Conservation (phyloP, 1,139 yeast species). For the Geotrichum phurueaensis region DNA sequence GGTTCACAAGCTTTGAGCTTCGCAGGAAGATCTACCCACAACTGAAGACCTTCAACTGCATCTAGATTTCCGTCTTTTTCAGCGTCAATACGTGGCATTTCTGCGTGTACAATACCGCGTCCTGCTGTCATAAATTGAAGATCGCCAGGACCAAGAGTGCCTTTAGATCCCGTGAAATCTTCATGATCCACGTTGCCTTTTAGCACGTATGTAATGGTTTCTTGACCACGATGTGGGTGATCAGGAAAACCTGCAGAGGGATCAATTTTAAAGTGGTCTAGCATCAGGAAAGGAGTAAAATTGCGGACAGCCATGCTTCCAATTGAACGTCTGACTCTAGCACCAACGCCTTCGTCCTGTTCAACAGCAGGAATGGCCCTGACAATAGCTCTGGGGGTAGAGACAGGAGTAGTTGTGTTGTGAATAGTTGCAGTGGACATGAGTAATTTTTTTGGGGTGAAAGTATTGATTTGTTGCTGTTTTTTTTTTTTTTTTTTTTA, state of each 20-base stretch:
- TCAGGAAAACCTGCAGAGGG: conserved; percentile 85
- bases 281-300: conserved; percentile 76
- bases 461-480: neutral
- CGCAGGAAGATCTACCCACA: conserved; percentile 88
- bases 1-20: conserved; percentile 64
- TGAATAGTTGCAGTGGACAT: neutral
- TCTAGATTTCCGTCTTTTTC: conserved; percentile 36
- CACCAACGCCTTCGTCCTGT: conserved; percentile 85
- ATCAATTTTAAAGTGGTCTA: conserved; percentile 66
- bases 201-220: conserved; percentile 70
- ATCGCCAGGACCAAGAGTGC: conserved; percentile 77
- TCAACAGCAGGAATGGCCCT: conserved; percentile 61
- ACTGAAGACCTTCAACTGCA: conserved; percentile 63
- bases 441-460: neutral
- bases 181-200: conserved; percentile 83
- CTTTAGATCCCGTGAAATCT: conserved; percentile 81
- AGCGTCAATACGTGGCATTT: conserved; percentile 64
- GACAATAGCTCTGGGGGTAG: conserved; percentile 46
- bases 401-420: neutral
- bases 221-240: conserved; percentile 91
- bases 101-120: conserved; percentile 78
- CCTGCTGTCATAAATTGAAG: conserved; percentile 96
- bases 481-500: neutral
- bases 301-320: conserved; percentile 64
- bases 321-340: conserved; percentile 73